phyloP scores from a whole-genome alignment of 148 eudicot genomes.

The Persicaria maculosa region DNA sequence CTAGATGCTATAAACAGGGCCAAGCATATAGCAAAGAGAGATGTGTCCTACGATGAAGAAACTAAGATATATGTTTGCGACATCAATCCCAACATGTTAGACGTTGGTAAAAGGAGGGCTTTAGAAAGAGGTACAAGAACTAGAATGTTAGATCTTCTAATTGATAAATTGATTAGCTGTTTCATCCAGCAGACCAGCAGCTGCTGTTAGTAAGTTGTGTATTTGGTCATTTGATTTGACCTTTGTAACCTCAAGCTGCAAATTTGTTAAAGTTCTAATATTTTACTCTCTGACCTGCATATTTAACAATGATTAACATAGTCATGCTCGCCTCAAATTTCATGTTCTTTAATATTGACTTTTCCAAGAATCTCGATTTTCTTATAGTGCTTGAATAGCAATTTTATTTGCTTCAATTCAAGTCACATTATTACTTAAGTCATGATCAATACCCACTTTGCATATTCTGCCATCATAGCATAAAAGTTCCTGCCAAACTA shows the following conservation, averaged over 20 bases:
- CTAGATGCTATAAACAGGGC: conserved; percentile 56
- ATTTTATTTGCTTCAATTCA: not conserved
- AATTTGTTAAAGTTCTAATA: not conserved
- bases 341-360: not conserved
- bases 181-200: not conserved
- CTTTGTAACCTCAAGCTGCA: not conserved
- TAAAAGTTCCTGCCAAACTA: not conserved
- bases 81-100: conserved; percentile 83
- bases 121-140: conserved; percentile 65
- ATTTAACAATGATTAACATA: not conserved
- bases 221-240: not conserved
- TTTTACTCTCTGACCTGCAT: not conserved
- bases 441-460: not conserved
- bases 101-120: conserved; percentile 83
- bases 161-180: not conserved
- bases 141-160: not conserved
- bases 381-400: not conserved
- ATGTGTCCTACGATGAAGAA: conserved; percentile 52
- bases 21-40: conserved; percentile 35
- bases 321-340: not conserved
- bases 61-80: conserved; percentile 87
- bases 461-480: not conserved
- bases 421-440: not conserved
- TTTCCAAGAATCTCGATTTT: not conserved
- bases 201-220: not conserved